Conservation (phyloP, 345 rosid genomes). For the Euclidium syriacum region DNA sequence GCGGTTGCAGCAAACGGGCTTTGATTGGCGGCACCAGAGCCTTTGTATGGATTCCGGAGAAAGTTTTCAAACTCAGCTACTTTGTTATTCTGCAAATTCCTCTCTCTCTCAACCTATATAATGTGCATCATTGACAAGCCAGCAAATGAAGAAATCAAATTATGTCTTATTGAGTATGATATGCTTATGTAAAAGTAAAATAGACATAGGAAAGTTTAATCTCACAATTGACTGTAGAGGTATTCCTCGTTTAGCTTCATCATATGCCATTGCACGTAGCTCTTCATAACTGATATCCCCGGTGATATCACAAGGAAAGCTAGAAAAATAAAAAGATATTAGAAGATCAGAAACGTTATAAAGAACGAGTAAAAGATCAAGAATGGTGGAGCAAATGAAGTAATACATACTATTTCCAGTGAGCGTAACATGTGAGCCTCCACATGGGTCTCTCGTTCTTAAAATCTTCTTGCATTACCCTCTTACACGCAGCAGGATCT, state of each 20-base stretch:
- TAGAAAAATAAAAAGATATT: constrained; percentile 25
- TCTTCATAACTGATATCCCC: constrained; percentile 86
- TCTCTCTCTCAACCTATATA: constrained; percentile 74
- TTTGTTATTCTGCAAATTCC: constrained; percentile 54
- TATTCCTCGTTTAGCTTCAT: constrained; percentile 64
- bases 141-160: neutral
- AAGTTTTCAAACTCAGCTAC: constrained; percentile 58
- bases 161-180: neutral
- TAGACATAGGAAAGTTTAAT: neutral
- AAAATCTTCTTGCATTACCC: constrained; percentile 60
- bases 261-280: constrained; percentile 71
- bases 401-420: constrained; percentile 59
- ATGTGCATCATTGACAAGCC: neutral
- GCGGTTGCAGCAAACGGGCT: constrained; percentile 33
- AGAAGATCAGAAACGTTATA: constrained; percentile 3
- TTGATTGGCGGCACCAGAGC: constrained; percentile 32
- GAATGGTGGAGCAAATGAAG: neutral
- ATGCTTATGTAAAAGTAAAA: neutral
- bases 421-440: constrained; percentile 89
- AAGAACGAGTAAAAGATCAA: constrained; percentile 1
- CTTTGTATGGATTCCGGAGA: constrained; percentile 50
- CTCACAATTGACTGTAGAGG: constrained; percentile 86
- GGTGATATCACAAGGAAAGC: constrained; percentile 62
- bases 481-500: constrained; percentile 74
- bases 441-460: constrained; percentile 80